phyloP scores from a whole-genome alignment of 2,329 filamentous ascomycete species.

The Penicillium sp. region DNA sequence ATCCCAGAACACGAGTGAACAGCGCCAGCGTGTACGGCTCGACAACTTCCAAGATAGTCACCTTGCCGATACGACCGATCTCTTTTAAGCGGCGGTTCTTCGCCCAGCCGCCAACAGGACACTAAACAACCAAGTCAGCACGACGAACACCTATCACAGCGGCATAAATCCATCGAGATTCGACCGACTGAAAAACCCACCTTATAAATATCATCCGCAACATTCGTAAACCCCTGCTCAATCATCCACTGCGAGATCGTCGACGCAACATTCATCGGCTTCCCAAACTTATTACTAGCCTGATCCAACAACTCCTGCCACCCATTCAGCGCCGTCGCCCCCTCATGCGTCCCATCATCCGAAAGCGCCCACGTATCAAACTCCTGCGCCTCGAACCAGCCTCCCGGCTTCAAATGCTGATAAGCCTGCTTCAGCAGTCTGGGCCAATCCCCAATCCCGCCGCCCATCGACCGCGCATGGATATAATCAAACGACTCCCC shows the following conservation, averaged over 20 bases:
- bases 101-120: slow-evolving; percentile 35
- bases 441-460: slow-evolving; percentile 38
- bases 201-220: slow-evolving; percentile 37
- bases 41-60: slow-evolving; percentile 31
- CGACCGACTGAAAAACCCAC: slow-evolving; percentile 18
- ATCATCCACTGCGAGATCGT: slow-evolving; percentile 27
- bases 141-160: too few relatives aligned
- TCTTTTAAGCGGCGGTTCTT: slow-evolving; percentile 35
- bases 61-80: slow-evolving; percentile 33
- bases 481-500: slow-evolving; percentile 41
- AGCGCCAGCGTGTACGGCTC: slow-evolving; percentile 41
- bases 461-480: slow-evolving; percentile 37
- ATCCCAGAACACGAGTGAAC: slow-evolving; percentile 38
- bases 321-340: slow-evolving; percentile 25
- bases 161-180: too few relatives aligned
- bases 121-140: slow-evolving; percentile 21
- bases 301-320: slow-evolving; percentile 31
- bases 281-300: slow-evolving; percentile 35
- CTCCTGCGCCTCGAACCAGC: slow-evolving; percentile 39
- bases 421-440: slow-evolving; percentile 31
- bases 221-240: slow-evolving; percentile 33
- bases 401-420: slow-evolving; percentile 33
- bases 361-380: slow-evolving; percentile 30
- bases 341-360: slow-evolving; percentile 32
- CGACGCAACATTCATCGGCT: slow-evolving; percentile 35